Conservation (phyloP, 2,329 filamentous ascomycete species). For the Ceratocystis cubensis region DNA sequence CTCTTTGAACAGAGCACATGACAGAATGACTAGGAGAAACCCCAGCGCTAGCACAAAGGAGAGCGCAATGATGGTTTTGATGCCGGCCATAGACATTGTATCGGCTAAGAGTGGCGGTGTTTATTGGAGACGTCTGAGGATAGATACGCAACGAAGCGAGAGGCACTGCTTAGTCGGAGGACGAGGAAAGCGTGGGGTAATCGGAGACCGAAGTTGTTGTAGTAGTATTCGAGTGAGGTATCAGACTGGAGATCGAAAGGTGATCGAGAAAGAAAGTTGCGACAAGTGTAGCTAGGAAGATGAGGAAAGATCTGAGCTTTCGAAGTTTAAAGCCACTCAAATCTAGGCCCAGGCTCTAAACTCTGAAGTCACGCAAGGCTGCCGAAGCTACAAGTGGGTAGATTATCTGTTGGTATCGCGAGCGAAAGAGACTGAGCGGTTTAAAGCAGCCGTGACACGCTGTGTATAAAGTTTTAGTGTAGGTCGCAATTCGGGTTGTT, state of each 20-base stretch:
- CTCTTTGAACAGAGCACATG: constrained; percentile 84
- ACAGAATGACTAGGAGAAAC: constrained; percentile 97
- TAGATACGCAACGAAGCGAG: neutral
- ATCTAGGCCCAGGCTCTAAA: neutral
- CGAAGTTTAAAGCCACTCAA: neutral
- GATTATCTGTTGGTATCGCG: too few relatives aligned
- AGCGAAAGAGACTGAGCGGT: too few relatives aligned
- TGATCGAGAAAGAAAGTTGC: neutral
- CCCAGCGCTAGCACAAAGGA: constrained; percentile 98
- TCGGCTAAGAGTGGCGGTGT: neutral
- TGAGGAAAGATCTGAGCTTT: neutral
- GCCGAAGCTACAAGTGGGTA: too few relatives aligned
- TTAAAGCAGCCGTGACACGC: too few relatives aligned
- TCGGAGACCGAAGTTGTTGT: neutral
- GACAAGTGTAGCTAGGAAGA: neutral
- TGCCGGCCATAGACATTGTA: constrained; percentile 59
- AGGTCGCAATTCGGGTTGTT: neutral
- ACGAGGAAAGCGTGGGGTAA: neutral
- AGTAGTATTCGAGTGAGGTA: neutral
- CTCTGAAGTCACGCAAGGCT: neutral
- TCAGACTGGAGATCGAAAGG: neutral
- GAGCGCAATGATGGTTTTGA: constrained; percentile 97
- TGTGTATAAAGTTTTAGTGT: too few relatives aligned
- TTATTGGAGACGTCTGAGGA: neutral
- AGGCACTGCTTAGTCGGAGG: neutral